Base-by-base conservation (phyloP, 2,329 filamentous ascomycete genomes). In the Ceratocystis lukuohia region DNA sequence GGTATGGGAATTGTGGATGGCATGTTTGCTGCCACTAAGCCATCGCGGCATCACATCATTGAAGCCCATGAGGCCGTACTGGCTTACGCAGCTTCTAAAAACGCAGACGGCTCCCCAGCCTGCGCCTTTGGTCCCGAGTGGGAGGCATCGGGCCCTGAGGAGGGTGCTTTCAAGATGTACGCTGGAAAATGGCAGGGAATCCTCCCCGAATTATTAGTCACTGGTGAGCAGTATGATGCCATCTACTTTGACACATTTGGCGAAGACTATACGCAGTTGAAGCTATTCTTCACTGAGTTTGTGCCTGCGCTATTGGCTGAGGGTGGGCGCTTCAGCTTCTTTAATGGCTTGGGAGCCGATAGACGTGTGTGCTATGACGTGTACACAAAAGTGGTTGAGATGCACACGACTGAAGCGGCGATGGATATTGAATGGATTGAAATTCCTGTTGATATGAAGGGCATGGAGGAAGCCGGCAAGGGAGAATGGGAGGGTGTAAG, bases 161-260 rank as follows among this genome's bases (percentile, higher is more conserved):
- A 84, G 30, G 88, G 87, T 8, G 89, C 88, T 71, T 87, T 84
- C 76, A 84, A 87, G 71, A 82, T 96, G 28, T 84, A 90, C 73
- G 72, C 70, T 22, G 89, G 91, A 2, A 81, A 80, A 70, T 96
- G 91, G 91, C 91, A 96, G 75, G 88, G 94, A 68, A 77, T 94
- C 0, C 78, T 92, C 17, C 88, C 87, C 0, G 77, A 78, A 63
- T 78, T 96, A 6, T 77, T 93, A 0, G 82, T 84, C 68, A 77
- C 84, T 50, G 88, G 88, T 8, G 82, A 88, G 71, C 77, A 85
- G 12, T 92, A 93, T 72, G 89, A 96, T 73, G 89, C 88, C 33
- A 90, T 99, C 70, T 99, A 97, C 78, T 97, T 96, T 73, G 94
- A 99, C 74, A 99, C 94, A 0, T 97, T 97, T 75, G 94, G 91